Percentiles rank a stretch among this genome's conserved stretches.
phyloP scores from a whole-genome alignment of 768 basidiomycete species.

The Guyanaporus albipodus region DNA sequence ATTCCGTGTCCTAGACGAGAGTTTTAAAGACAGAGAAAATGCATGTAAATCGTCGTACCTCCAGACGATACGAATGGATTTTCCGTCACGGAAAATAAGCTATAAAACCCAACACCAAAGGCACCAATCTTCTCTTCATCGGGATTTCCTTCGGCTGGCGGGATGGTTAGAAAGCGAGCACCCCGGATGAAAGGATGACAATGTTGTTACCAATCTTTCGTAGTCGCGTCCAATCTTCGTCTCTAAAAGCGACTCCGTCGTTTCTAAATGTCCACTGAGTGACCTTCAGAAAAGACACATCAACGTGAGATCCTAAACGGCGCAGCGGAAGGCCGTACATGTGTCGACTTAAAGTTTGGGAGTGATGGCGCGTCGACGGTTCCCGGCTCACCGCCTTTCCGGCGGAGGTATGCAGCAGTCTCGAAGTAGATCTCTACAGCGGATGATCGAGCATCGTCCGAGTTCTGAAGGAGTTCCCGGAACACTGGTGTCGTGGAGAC shows the following conservation, averaged over 20 bases:
- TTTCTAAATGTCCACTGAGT: constrained; percentile 85
- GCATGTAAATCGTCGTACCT: constrained; percentile 42
- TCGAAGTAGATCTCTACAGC: constrained; percentile 78
- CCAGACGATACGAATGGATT: constrained; percentile 81
- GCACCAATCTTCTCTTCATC: constrained; percentile 26
- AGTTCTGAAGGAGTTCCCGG: constrained; percentile 91
- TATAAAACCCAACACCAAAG: constrained; percentile 54
- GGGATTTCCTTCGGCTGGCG: constrained; percentile 24
- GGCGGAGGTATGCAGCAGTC: constrained; percentile 48
- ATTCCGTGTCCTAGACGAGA: constrained; percentile 69
- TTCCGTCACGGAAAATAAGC: constrained; percentile 78
- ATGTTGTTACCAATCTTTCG: neutral
- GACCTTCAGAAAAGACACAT: constrained; percentile 41
- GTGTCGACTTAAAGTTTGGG: constrained; percentile 62
- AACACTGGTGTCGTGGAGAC: constrained; percentile 39
- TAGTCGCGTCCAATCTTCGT: constrained; percentile 1
- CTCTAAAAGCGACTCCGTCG: constrained; percentile 77
- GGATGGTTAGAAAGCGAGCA: neutral
- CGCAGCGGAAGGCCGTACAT: constrained; percentile 37
- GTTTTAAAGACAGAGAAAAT: neutral
- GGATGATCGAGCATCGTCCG: constrained; percentile 82
- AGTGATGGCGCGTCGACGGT: constrained; percentile 27
- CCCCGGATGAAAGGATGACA: neutral
- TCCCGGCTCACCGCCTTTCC: constrained; percentile 6
- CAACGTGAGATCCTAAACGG: neutral